A percentile compares a stretch with the other conserved stretches of the same genome.
These are phyloP conservation scores for Mycena citricolor DNA, from an alignment of 1,284 basidiomycete species.

Conservation along the genomic window DNA sequence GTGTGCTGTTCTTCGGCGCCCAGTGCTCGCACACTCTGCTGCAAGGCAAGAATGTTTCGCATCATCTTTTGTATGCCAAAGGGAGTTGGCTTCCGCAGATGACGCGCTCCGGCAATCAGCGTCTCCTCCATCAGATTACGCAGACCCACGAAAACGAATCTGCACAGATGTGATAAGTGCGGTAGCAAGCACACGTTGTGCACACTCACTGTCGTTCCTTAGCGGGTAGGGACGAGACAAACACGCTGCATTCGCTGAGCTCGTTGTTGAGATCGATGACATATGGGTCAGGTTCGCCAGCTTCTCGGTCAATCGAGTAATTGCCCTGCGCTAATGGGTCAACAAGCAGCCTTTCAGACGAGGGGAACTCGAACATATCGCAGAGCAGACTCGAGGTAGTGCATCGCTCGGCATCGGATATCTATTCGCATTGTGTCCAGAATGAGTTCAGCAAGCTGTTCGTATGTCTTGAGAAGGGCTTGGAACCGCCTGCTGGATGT, in stretches of 20 bases:
- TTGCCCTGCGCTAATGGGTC: conserved; percentile 58
- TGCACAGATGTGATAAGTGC: conserved; percentile 28
- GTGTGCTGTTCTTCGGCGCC: conserved; percentile 59
- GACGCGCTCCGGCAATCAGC: conserved; percentile 74
- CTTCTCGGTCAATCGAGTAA: conserved; percentile 79
- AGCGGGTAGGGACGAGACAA: conserved; percentile 59
- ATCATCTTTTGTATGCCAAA: conserved; percentile 88
- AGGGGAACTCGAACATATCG: conserved; percentile 51
- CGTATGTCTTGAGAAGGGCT: conserved; percentile 86
- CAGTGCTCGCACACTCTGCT: conserved; percentile 88
- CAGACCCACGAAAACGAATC: conserved; percentile 87
- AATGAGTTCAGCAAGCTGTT: conserved; percentile 84
- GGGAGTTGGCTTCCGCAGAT: conserved; percentile 71
- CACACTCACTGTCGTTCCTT: conserved; percentile 64
- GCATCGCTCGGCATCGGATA: conserved; percentile 81
- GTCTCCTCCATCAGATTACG: conserved; percentile 86
- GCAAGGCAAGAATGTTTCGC: conserved; percentile 88
- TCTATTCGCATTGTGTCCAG: conserved; percentile 90
- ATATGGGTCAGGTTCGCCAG: conserved; percentile 88
- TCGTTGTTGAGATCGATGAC: conserved; percentile 87
- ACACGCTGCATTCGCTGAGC: conserved; percentile 76
- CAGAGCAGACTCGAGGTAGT: conserved; percentile 80
- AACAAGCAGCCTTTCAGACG: conserved; percentile 11
- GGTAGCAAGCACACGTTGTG: neutral
- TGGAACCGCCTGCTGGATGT: conserved; percentile 73